Evolutionary conservation across 768 basidiomycete species (phyloP), one percentile per base, ranked within the genome.

Genomic region (Termitomyces sp.): DNA sequence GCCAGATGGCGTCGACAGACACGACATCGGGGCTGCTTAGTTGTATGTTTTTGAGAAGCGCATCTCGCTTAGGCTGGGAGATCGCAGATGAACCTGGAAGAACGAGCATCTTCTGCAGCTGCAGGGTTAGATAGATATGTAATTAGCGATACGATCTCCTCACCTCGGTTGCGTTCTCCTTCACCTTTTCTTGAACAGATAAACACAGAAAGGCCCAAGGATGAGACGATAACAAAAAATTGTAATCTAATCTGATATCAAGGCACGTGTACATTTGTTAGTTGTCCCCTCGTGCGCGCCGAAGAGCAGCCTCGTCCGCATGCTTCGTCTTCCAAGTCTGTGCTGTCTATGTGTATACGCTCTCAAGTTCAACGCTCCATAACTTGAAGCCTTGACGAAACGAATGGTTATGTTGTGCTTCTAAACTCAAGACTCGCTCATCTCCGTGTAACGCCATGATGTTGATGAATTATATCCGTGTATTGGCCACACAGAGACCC

Each of bases 1-100:
- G 73, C 79, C 88, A 93, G 59, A 96, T 78, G 11, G 91, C 88
- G 66, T 97, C 94, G 53, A 98, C 74, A 4, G 90, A 85, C 8
- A 74, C 67, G 67, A 98, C 72, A 52, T 79, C 74, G 0, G 87
- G 74, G 51, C 79, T 75, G 59, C 68, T 69, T 48, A 76, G 69
- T 68, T 87, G 87, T 61, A 94, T 83, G 25, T 78, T 72, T 42
- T 76, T 74, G 52, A 95, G 77, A 15, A 96, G 82, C 31, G 79
- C 79, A 57, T 85, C 81, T 53, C 89, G 86, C 70, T 90, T 93
- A 9, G 88, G 81, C 32, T 74, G 72, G 1, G 94, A 90, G 60
- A 94, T 75, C 12, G 85, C 83, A 3, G 95, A 96, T 20, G 87
- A 82, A 45, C 96, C 96, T 32, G 77, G 74, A 10, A 96, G 80